A percentile compares a stretch with the other conserved stretches of the same genome.
These are phyloP conservation scores for Globisporangium iwayamae DNA, from an alignment of 352 stramenopile genomes.

Conservation along the genomic window DNA sequence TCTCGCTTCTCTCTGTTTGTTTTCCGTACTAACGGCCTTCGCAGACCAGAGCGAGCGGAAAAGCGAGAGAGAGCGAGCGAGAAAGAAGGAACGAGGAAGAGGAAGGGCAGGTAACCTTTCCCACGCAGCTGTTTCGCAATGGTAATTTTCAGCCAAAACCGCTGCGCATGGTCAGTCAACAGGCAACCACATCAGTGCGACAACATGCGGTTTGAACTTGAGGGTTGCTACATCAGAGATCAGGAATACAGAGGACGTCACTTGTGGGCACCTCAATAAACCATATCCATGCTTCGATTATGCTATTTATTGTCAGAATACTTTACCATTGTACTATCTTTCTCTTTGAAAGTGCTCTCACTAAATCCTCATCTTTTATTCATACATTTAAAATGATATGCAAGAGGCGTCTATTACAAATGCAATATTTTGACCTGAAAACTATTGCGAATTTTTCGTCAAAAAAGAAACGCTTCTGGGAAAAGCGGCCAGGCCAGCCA, in stretches of 20 bases:
- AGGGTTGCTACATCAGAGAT: too few relatives aligned
- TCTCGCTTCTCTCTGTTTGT: neutral
- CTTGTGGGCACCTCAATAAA: too few relatives aligned
- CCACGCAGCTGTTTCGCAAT: neutral
- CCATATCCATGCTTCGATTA: too few relatives aligned
- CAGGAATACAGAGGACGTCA: too few relatives aligned
- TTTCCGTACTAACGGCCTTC: constrained; percentile 8
- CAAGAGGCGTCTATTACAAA: too few relatives aligned
- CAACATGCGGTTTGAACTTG: too few relatives aligned
- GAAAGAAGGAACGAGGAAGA: constrained; percentile 9
- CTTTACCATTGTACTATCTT: too few relatives aligned
- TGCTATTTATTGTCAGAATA: too few relatives aligned
- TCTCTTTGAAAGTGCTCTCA: too few relatives aligned
- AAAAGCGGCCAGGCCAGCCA: neutral
- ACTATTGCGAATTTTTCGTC: neutral
- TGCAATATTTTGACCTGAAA: neutral
- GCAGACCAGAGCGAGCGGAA: neutral
- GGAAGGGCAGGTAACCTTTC: constrained; percentile 2
- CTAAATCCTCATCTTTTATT: too few relatives aligned
- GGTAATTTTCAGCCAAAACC: neutral
- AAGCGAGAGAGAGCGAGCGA: constrained; percentile 12
- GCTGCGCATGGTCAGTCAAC: neutral
- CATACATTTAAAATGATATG: too few relatives aligned
- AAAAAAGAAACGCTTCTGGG: constrained; percentile 1
- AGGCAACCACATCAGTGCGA: too few relatives aligned